Evolutionary conservation across 306 rosid species (phyloP), one percentile per base, ranked within the genome.

Genomic region (Pyrus pyrifolia): DNA sequence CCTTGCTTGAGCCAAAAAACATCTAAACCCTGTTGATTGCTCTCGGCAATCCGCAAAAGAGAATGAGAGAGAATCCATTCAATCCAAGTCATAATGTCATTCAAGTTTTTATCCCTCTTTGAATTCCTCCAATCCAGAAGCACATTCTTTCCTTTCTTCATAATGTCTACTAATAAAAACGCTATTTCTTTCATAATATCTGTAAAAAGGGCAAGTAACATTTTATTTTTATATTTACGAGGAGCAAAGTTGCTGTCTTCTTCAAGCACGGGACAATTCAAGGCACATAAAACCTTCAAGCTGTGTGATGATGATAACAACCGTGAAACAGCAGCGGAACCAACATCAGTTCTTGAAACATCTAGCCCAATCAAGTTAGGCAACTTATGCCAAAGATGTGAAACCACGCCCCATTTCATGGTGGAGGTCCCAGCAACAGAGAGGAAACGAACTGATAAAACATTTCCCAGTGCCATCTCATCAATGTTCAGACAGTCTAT

Each of bases 51-150:
- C 66, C 99, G 94, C 84, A 96, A 78, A 69, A 96, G 99, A 27
- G 90, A 88, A 86, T 93, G 98, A 76, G 99, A 96, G 64, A 96
- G 88, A 83, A 96, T 96, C 99, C 99, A 96, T 86, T 96, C 99
- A 57, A 96, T 89, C 99, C 99, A 96, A 71, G 78, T 87, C 96
- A 96, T 91, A 61, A 87, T 87, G 82, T 96, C 97, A 52, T 88
- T 87, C 71, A 91, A 81, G 82, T 72, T 90, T 77, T 88, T 96
- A 73, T 83, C 93, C 73, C 83, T 91, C 83, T 75, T 83, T 61
- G 78, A 80, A 59, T 74, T 87, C 88, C 87, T 91, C 99, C 99
- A 96, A 78, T 93, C 91, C 81, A 93, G 86, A 84, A 93, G 89
- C 85, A 93, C 89, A 77, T 89, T 91, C 61, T 89, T 90, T 51